Percentiles rank a stretch among this genome's conserved stretches.
Evolutionary conservation across 768 basidiomycete genomes (phyloP).

Genomic region (Mycena metata): DNA sequence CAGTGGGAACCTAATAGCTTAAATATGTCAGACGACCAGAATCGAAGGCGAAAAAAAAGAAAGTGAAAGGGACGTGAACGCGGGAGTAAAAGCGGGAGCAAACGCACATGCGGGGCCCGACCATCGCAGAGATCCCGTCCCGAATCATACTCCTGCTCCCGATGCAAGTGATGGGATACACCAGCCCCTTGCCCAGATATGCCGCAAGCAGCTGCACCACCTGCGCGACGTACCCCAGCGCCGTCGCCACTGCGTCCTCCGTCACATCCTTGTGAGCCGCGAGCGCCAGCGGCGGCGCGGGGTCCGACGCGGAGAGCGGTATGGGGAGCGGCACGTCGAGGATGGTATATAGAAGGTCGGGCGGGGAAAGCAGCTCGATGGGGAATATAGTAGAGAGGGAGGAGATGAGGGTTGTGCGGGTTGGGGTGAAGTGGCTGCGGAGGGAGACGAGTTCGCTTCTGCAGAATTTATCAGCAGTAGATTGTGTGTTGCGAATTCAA

Average conservation of each 20-base stretch:
- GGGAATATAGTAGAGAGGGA: conserved; percentile 86
- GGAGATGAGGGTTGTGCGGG: conserved; percentile 75
- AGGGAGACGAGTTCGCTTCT: conserved; percentile 66
- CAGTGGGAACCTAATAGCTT: conserved; percentile 84
- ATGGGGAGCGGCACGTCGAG: conserved; percentile 92
- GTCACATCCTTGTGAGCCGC: conserved; percentile 77
- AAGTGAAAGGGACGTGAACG: no score
- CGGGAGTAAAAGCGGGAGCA: no score
- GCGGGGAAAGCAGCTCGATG: conserved; percentile 86
- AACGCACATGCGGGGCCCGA: conserved; percentile 92
- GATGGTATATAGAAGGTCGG: conserved; percentile 92
- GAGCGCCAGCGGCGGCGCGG: conserved; percentile 84
- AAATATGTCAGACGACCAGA: conserved; percentile 20
- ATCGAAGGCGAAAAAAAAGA: not conserved
- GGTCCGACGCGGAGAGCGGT: conserved; percentile 77
- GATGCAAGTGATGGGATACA: conserved; percentile 92
- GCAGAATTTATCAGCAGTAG: conserved; percentile 36
- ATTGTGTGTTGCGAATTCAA: conserved; percentile 8
- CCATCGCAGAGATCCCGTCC: conserved; percentile 95
- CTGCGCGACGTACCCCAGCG: conserved; percentile 92
- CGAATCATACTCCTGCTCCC: conserved; percentile 93
- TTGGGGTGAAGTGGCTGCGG: conserved; percentile 62
- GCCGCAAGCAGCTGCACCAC: conserved; percentile 85
- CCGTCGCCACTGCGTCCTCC: conserved; percentile 90
- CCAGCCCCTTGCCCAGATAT: conserved; percentile 80